Conservation (phyloP, 2,329 filamentous ascomycete genomes). For the Arthrobotrys musiformis region DNA sequence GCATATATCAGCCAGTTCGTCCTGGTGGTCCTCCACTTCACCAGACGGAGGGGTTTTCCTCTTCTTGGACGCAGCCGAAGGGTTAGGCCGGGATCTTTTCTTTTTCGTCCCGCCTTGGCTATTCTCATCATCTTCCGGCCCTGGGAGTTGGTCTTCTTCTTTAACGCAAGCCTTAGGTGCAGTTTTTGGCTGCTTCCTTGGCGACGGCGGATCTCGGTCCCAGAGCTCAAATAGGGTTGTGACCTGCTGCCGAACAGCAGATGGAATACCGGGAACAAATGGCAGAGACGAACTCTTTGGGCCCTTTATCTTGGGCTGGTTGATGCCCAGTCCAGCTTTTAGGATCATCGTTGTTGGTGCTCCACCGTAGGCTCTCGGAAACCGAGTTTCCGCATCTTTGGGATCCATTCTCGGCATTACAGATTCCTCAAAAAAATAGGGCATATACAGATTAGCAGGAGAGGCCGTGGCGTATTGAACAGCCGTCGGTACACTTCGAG, state of each 20-base stretch:
- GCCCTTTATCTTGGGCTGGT: conserved; percentile 46
- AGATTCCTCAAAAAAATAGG: conserved; percentile 51
- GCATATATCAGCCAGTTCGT: conserved; percentile 49
- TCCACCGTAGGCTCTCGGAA: conserved; percentile 43
- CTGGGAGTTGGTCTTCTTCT: conserved; percentile 31
- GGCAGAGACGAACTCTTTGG: conserved; percentile 39
- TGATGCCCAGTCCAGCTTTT: conserved; percentile 46
- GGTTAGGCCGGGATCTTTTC: conserved; percentile 1
- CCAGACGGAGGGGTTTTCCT: conserved; percentile 38
- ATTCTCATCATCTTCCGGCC: conserved; percentile 43
- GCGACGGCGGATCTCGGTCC: conserved; percentile 50
- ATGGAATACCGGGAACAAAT: conserved; percentile 32
- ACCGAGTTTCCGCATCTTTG: conserved; percentile 26
- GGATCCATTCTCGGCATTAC: conserved; percentile 51
- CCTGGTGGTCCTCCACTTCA: conserved; percentile 31
- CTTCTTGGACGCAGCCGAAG: conserved; percentile 15
- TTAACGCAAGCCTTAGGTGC: conserved; percentile 19
- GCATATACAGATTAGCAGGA: conserved; percentile 47
- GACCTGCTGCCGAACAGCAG: conserved; percentile 38
- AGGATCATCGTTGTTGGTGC: conserved; percentile 51
- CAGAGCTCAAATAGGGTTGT: conserved; percentile 40
- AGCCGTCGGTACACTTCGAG: conserved; percentile 40
- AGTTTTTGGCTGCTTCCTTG: conserved; percentile 27
- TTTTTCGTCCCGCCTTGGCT: conserved; percentile 30
- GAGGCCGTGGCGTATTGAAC: conserved; percentile 34